Percentiles rank a stretch among this genome's conserved stretches.
Conservation (phyloP, 306 rosid genomes). For the Cyclanthera cordifolia region DNA sequence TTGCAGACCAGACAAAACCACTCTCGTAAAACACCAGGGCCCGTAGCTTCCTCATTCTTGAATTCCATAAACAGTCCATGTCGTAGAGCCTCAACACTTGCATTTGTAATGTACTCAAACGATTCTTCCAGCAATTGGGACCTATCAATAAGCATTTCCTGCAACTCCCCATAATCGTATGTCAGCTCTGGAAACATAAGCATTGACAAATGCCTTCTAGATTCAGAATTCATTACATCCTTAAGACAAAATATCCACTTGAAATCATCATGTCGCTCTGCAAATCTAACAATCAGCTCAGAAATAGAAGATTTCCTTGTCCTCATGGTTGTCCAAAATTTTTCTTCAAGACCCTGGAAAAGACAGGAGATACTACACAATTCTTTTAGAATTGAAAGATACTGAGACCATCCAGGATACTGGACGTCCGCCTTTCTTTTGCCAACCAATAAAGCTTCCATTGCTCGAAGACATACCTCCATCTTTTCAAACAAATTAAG, state of each 20-base stretch:
- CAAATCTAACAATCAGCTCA: constrained; percentile 31
- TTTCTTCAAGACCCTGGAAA: constrained; percentile 37
- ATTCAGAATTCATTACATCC: constrained; percentile 39
- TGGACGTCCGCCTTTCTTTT: constrained; percentile 18
- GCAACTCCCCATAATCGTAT: constrained; percentile 53
- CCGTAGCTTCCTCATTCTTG: constrained; percentile 78
- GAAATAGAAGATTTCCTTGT: constrained; percentile 25
- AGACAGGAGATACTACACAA: constrained; percentile 38
- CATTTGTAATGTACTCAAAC: constrained; percentile 43
- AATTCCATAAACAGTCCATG: constrained; percentile 57
- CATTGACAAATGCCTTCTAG: constrained; percentile 68
- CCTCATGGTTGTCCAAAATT: constrained; percentile 38
- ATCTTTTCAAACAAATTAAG: constrained; percentile 31
- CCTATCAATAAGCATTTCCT: constrained; percentile 76
- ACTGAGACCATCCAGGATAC: constrained; percentile 38
- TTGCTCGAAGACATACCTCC: constrained; percentile 32
- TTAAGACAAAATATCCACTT: constrained; percentile 50
- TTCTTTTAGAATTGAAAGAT: constrained; percentile 48
- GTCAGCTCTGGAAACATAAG: constrained; percentile 47
- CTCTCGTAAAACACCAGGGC: constrained; percentile 80
- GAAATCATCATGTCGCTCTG: constrained; percentile 34
- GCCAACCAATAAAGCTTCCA: constrained; percentile 33
- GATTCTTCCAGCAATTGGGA: constrained; percentile 61
- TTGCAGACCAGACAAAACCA: constrained; percentile 77
- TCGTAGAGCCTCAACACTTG: constrained; percentile 36